Base-by-base conservation (phyloP, 2,329 filamentous ascomycete species). In the Fusarium albosuccineum region DNA sequence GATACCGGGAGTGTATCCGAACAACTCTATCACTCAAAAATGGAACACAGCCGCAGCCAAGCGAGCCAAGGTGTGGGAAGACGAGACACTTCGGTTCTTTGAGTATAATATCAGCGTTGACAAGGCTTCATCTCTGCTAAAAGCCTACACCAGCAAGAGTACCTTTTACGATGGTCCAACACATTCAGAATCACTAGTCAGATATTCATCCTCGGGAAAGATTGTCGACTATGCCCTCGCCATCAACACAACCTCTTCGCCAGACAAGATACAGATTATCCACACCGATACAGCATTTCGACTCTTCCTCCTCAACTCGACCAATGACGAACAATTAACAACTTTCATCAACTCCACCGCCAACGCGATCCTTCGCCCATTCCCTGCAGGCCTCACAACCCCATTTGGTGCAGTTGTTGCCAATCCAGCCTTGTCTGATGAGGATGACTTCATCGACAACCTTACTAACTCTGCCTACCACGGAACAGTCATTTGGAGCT, bases 211-310 rank as follows among this genome's bases (percentile, higher is more conserved):
- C 0, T 78, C 85, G 30, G 73, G 64, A 2, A 59, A 41, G 9
- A 30, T 89, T 1, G 76, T 77, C 1, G 88, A 86, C 76, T 84
- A 90, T 62, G 86, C 83, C 5, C 73, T 91, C 3, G 80, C 87
- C 0, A 81, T 91, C 0, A 82, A 88, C 5, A 87, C 83, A 3
- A 80, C 83, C 59, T 76, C 82, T 46, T 77, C 83, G 22, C 79
- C 84, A 29, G 72, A 81, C 2, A 74, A 85, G 14, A 85, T 90
- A 1, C 78, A 80, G 29, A 82, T 90, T 16, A 87, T 89, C 81
- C 88, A 91, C 73, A 89, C 86, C 0, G 89, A 91, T 64, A 86
- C 87, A 61, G 88, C 84, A 52, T 91, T 90, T 78, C 85, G 87
- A 2, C 84, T 86, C 57, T 90, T 89, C 74, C 77, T 91, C 2